Conservation (phyloP, 2,329 filamentous ascomycete species). For the Colletotrichum godetiae region DNA sequence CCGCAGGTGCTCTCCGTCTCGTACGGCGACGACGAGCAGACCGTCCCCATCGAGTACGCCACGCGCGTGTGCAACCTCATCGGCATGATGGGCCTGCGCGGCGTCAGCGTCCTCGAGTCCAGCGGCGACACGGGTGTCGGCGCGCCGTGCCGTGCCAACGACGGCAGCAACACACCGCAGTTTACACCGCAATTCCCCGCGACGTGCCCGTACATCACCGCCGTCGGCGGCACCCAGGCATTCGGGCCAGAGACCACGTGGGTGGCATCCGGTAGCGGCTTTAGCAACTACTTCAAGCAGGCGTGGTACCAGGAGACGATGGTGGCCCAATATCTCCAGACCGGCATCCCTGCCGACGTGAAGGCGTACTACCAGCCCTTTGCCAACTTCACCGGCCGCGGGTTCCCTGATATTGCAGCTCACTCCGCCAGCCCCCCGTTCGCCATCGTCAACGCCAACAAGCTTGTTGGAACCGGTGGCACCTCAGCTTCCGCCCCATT, state of each 20-base stretch:
- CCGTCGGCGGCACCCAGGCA: conserved; percentile 65
- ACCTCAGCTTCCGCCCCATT: conserved; percentile 69
- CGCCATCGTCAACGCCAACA: conserved; percentile 43
- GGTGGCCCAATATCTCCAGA: conserved; percentile 55
- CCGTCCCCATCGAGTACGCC: conserved; percentile 68
- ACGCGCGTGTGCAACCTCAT: conserved; percentile 69
- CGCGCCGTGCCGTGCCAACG: conserved; percentile 62
- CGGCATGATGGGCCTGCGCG: conserved; percentile 71
- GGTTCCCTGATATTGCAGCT: conserved; percentile 71
- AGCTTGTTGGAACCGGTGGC: conserved; percentile 37
- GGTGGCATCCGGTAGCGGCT: conserved; percentile 63
- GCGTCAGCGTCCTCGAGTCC: conserved; percentile 71
- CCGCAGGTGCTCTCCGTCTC: conserved; percentile 72
- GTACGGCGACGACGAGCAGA: conserved; percentile 76
- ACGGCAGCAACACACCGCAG: conserved; percentile 50
- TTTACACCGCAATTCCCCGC: conserved; percentile 41
- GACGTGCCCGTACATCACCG: conserved; percentile 65
- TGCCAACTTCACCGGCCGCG: conserved; percentile 62
- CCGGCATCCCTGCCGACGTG: conserved; percentile 43
- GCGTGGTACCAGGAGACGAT: conserved; percentile 58
- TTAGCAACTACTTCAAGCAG: conserved; percentile 58
- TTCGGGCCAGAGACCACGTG: conserved; percentile 63
- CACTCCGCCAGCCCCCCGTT: conserved; percentile 52
- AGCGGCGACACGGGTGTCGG: conserved; percentile 71
- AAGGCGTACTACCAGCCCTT: conserved; percentile 62